Base-by-base conservation (phyloP, 768 basidiomycete genomes). In the Amanita rimosa region DNA sequence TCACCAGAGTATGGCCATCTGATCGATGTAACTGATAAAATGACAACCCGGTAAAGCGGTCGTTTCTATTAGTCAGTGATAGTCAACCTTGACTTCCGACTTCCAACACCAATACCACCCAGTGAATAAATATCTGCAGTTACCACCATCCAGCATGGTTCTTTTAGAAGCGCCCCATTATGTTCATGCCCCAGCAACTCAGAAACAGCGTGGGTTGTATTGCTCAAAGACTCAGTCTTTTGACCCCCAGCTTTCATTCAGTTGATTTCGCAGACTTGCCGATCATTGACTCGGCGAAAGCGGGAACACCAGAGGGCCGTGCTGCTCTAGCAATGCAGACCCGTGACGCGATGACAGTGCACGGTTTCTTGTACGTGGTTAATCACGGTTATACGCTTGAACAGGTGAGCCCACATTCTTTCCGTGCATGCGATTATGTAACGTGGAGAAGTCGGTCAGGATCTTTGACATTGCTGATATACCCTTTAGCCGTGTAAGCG, bases 381-480 rank as follows among this genome's bases (percentile, higher is more conserved):
- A 74, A 73, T 37, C 73, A 76, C 50, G 72, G 73, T 0, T 72
- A 68, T 48, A 64, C 62, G 1, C 43, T 58, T 5, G 57, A 59
- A 26, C 67, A 73, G 63, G 75, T 71, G 46, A 34, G 49, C 19
- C n/a, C 19, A 14, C 2, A n/a, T 24, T 35, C 26, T 31, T 31
- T 22, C 27, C 36, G 6, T 26, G 17, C n/a, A 11, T 9, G 46
- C 11, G n/a, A n/a, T 13, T 3, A 37, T 26, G 14, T 47, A n/a
- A 14, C 17, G 4, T n/a, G 9, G n/a, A 27, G 9, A 34, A 77
- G 76, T 73, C 67, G 5, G 60, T 64, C 19, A 60, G 70, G 31
- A 73, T 75, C 35, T 74, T 75, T 44, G 69, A 73, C 51, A 70
- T 78, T 44, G 74, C 73, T 5, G 67, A 74, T 45, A 44, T 73